These are phyloP conservation scores for Extremus antarcticus DNA, from an alignment of 495 filamentous ascomycete species.

Conservation along the genomic window DNA sequence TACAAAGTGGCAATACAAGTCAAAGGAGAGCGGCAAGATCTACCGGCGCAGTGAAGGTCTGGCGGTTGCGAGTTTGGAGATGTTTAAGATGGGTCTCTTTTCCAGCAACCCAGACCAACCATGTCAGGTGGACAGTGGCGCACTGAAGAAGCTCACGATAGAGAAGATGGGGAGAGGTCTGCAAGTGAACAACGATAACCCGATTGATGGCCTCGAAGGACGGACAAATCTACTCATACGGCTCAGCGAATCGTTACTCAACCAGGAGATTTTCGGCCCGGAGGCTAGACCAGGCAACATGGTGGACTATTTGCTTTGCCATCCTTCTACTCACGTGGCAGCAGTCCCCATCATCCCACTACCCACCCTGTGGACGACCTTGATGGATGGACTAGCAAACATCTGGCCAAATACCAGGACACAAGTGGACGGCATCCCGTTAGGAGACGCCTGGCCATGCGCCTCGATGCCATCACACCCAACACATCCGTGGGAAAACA, in stretches of 20 bases:
- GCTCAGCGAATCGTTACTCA: constrained; percentile 65
- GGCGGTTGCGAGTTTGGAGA: constrained; percentile 87
- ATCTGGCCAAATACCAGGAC: constrained; percentile 90
- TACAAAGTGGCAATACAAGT: constrained; percentile 77
- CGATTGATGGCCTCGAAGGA: constrained; percentile 80
- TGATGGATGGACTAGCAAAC: constrained; percentile 75
- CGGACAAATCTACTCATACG: constrained; percentile 69
- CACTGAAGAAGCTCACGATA: constrained; percentile 62
- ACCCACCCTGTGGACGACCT: constrained; percentile 80
- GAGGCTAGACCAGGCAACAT: constrained; percentile 86
- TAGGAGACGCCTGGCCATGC: constrained; percentile 94
- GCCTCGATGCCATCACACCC: constrained; percentile 69
- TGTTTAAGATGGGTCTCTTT: constrained; percentile 95
- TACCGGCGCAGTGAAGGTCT: constrained; percentile 86
- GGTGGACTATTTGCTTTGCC: constrained; percentile 89
- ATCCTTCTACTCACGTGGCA: constrained; percentile 75
- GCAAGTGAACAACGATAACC: constrained; percentile 71
- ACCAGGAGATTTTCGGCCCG: constrained; percentile 74
- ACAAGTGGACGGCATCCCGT: constrained; percentile 72
- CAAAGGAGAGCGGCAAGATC: constrained; percentile 73
- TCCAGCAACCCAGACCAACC: constrained; percentile 71
- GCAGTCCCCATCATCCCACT: constrained; percentile 78
- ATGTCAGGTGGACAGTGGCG: constrained; percentile 78
- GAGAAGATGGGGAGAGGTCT: constrained; percentile 67
- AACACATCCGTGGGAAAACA: constrained; percentile 76